Base-by-base conservation (phyloP, 192 early-diverging fungal genomes). In the Rhizophagus clarus region DNA sequence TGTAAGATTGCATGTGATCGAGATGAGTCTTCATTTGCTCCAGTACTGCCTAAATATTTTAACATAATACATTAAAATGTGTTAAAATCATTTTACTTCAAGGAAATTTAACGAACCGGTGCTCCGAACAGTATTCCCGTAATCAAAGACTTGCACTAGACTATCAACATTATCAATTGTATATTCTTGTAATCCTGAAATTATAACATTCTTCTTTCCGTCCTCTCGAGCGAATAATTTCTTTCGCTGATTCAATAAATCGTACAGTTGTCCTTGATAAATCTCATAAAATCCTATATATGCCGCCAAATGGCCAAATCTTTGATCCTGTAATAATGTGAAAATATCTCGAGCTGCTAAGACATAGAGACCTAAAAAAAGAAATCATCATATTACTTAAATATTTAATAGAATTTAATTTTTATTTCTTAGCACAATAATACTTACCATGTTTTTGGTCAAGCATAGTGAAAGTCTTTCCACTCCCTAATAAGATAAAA, bases 391-490 rank as follows among this genome's bases (percentile, higher is more conserved):
- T 28, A 40, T 31, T 34, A 67, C 11, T 60, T 34, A 67, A 2
- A 7, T 31, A 26, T 32, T 10, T 47, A 24, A n/a, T 32, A 15
- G 2, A 64, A 74, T 29, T 31, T 73, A 31, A 31, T 15, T 29
- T 20, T 24, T 5, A n/a, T 20, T 64, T 20, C 20, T 28, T 34
- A 67, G 14, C 17, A 37, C 26, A 3, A n/a, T 6, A 66, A n/a
- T 6, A 66, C 28, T 70, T 79, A 73, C 97, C 98, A 78, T 95
- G 88, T 7, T 86, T 88, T 31, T 88, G 87, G 82, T 98, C 95
- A 81, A 98, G 88, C 97, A 98, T 99, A 7, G 98, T 99, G 87
- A 89, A 95, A 1, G 97, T 99, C 82, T 99, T 99, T 40, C 98
- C 98, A 77, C 90, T 92, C 69, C 96, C 96, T 78, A 78, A 56